These are phyloP conservation scores for Murraya koenigii DNA, from an alignment of 345 rosid species.

Conservation along the genomic window DNA sequence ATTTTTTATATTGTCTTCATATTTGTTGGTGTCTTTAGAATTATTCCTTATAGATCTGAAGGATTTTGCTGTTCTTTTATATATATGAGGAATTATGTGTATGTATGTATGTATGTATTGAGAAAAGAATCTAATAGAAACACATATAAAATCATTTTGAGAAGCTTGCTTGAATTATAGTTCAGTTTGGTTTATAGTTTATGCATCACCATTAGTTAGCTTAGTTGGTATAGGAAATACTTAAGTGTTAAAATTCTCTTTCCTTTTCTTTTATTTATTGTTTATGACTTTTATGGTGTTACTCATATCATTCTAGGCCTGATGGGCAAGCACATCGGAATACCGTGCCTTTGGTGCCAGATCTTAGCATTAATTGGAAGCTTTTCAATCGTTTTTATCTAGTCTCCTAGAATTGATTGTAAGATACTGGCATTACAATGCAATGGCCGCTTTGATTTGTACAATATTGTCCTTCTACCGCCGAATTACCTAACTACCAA, in stretches of 20 bases:
- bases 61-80: not conserved
- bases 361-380: not conserved
- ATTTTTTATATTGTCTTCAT: not conserved
- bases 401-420: not conserved
- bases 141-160: not conserved
- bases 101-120: not conserved
- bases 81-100: not conserved
- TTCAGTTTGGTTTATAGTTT: not conserved
- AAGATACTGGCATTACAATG: not conserved
- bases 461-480: not conserved
- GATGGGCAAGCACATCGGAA: not conserved
- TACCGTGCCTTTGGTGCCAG: not conserved
- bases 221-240: not conserved
- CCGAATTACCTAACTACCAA: not conserved
- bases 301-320: not conserved
- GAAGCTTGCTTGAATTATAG: not conserved
- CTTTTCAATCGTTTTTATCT: not conserved
- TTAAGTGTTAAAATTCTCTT: not conserved
- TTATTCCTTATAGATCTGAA: not conserved
- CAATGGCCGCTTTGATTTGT: not conserved
- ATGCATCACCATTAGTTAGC: not conserved
- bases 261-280: not conserved
- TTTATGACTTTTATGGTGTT: not conserved
- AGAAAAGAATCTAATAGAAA: not conserved
- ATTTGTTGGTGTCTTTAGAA: not conserved